Conservation (phyloP, 495 filamentous ascomycete genomes). For the Neurospora sp. region DNA sequence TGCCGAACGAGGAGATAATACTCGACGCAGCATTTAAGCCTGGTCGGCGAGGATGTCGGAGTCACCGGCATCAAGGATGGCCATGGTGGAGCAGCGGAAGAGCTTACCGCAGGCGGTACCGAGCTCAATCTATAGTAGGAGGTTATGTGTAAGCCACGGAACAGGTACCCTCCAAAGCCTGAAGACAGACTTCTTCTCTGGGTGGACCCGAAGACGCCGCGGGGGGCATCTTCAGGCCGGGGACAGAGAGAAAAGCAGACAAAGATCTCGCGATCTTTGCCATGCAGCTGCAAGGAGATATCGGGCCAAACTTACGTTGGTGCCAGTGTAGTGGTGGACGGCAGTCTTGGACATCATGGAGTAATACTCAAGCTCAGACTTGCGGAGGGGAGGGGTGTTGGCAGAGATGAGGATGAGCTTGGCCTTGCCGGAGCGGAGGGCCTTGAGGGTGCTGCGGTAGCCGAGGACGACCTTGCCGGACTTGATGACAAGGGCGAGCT, state of each 20-base stretch:
- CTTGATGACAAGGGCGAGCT: conserved; percentile 90
- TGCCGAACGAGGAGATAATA: conserved; percentile 10
- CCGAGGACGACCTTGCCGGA: conserved; percentile 73
- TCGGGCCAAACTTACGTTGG: conserved; percentile 72
- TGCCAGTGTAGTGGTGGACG: conserved; percentile 92
- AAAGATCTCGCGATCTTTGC: background rate
- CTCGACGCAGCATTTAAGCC: conserved; percentile 36
- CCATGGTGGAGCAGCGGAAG: conserved; percentile 80
- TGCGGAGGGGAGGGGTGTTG: conserved; percentile 92
- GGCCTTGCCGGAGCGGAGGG: conserved; percentile 75
- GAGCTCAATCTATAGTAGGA: conserved; percentile 70
- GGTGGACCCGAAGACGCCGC: conserved; percentile 34
- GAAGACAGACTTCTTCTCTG: conserved; percentile 66
- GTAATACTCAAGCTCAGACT: conserved; percentile 89
- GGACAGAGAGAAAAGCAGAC: conserved; percentile 6
- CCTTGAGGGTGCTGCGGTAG: conserved; percentile 95
- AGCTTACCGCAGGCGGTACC: conserved; percentile 59
- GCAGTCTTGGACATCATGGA: conserved; percentile 88
- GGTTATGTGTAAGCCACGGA: conserved; percentile 36
- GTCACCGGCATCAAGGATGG: conserved; percentile 94
- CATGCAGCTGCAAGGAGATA: conserved; percentile 9
- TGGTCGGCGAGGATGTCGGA: conserved; percentile 82
- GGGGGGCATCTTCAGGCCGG: conserved; percentile 1
- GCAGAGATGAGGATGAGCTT: conserved; percentile 66
- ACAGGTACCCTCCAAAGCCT: conserved; percentile 78